Percentiles rank a stretch among this genome's conserved stretches.
Conservation (phyloP, 441 rosid species). For the Adansonia rubrostipa region DNA sequence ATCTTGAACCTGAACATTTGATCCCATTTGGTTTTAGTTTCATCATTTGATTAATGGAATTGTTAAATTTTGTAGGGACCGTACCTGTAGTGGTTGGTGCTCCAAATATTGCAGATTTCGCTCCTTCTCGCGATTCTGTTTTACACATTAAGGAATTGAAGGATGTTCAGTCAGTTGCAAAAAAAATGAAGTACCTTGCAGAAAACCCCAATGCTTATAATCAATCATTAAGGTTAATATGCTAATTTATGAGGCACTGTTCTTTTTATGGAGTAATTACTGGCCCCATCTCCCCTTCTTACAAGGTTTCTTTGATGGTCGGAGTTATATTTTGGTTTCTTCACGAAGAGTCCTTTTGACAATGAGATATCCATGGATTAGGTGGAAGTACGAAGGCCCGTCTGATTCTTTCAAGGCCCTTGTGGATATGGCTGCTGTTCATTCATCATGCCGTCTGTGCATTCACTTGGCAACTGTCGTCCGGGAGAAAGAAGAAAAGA, state of each 20-base stretch:
- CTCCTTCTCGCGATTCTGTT: conserved; percentile 66
- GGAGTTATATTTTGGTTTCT: conserved; percentile 20
- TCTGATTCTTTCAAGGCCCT: conserved; percentile 91
- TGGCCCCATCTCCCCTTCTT: neutral
- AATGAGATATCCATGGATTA: conserved; percentile 32
- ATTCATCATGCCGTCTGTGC: conserved; percentile 92
- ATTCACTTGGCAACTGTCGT: conserved; percentile 76
- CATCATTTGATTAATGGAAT: conserved; percentile 15
- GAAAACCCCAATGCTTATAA: conserved; percentile 67
- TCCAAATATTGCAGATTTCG: conserved; percentile 86
- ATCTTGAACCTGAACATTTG: conserved; percentile 10
- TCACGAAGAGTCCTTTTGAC: conserved; percentile 22
- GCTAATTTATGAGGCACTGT: conserved; percentile 4
- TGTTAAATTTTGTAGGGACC: conserved; percentile 53
- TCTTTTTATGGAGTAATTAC: neutral
- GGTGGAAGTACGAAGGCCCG: conserved; percentile 94
- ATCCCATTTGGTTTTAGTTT: neutral
- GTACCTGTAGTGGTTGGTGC: conserved; percentile 90
- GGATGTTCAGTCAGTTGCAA: conserved; percentile 64
- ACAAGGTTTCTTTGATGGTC: neutral
- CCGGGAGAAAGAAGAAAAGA: conserved; percentile 70
- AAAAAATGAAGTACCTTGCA: conserved; percentile 71
- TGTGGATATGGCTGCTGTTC: conserved; percentile 95
- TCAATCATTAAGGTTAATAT: conserved; percentile 44
- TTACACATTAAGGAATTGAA: conserved; percentile 63